phyloP scores from a whole-genome alignment of 129 eudicot species.

The Escallonia rubra region DNA sequence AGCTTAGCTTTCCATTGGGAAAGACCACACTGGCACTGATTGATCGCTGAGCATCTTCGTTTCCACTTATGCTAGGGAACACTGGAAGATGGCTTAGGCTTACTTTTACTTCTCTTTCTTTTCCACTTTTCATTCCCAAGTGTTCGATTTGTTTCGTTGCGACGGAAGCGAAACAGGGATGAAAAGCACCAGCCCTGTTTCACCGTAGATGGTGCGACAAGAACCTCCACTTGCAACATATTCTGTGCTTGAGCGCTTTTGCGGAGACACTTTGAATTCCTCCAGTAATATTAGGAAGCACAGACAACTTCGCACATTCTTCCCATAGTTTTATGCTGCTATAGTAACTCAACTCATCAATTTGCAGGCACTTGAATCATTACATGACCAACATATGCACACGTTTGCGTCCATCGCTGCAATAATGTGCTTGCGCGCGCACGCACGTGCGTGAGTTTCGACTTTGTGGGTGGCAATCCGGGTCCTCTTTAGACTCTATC shows the following conservation, averaged over 20 bases:
- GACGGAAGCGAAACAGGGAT: background rate
- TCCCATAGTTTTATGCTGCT: background rate
- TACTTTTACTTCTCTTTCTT: background rate
- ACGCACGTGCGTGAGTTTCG: background rate
- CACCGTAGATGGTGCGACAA: slow-evolving; percentile 31
- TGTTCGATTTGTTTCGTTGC: slow-evolving; percentile 12
- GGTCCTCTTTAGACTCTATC: slow-evolving; percentile 16
- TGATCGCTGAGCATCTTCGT: slow-evolving; percentile 29
- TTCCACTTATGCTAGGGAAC: slow-evolving; percentile 10
- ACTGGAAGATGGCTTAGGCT: slow-evolving; percentile 11
- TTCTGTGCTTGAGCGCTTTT: slow-evolving; percentile 4
- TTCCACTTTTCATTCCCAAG: background rate
- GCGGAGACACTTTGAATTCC: too few species aligned
- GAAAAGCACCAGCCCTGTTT: slow-evolving; percentile 16
- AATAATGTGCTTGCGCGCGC: slow-evolving; percentile 8
- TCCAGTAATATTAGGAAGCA: background rate
- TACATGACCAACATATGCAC: background rate
- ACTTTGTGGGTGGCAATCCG: background rate
- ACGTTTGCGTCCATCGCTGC: slow-evolving; percentile 4
- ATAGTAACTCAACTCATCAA: background rate
- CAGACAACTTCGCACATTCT: background rate
- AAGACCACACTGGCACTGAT: slow-evolving; percentile 1
- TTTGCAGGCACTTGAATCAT: background rate
- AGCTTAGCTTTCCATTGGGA: slow-evolving; percentile 4
- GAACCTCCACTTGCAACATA: slow-evolving; percentile 20